A percentile compares a stretch with the other conserved stretches of the same genome.
Evolutionary conservation across 148 eudicot species (phyloP).

Genomic region (Pouteria glomerata): DNA sequence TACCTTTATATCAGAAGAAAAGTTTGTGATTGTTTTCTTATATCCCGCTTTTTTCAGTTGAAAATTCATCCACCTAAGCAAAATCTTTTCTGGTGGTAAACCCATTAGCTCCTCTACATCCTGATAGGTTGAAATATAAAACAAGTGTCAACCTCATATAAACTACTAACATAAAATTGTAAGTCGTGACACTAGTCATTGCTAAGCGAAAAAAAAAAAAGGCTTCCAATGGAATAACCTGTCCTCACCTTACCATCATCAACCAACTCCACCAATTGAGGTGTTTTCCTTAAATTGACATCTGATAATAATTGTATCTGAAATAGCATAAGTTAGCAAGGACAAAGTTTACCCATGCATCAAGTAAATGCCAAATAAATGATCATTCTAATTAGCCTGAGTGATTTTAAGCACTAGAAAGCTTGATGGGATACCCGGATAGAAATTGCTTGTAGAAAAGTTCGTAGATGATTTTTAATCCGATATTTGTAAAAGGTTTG

Average conservation of each 20-base stretch:
- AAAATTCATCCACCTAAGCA: slow-evolving; percentile 89
- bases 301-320: slow-evolving; percentile 90
- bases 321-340: not conserved
- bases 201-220: not conserved
- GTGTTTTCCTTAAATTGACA: slow-evolving; percentile 83
- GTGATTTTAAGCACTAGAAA: not conserved
- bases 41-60: slow-evolving; percentile 59
- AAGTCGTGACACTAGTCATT: not conserved
- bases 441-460: not conserved
- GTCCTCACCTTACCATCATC: slow-evolving; percentile 63
- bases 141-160: not conserved
- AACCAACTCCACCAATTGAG: slow-evolving; percentile 81
- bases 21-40: slow-evolving; percentile 58
- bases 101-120: slow-evolving; percentile 85
- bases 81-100: slow-evolving; percentile 74
- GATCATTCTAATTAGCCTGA: not conserved
- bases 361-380: not conserved
- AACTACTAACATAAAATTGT: not conserved
- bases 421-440: not conserved
- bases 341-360: not conserved
- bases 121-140: slow-evolving; percentile 22
- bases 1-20: slow-evolving; percentile 85
- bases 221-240: not conserved
- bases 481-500: not conserved
- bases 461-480: not conserved